Percentiles rank a stretch among this genome's conserved stretches.
These are phyloP conservation scores for Nicotiana sylvestris DNA, from an alignment of 257 asterid species.

Conservation along the genomic window DNA sequence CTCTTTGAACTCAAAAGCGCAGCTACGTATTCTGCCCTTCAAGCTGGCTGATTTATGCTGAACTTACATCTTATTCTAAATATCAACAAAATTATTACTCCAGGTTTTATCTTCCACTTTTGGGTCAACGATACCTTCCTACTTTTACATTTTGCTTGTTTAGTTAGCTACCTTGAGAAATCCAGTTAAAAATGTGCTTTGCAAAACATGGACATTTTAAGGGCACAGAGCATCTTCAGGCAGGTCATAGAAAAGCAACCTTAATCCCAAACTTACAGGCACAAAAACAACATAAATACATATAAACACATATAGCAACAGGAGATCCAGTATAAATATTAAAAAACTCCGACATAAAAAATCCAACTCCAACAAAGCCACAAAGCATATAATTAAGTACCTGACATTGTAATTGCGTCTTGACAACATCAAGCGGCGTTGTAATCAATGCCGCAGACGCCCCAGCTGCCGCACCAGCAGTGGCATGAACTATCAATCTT, in stretches of 20 bases:
- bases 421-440: slow-evolving; percentile 93
- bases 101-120: not conserved
- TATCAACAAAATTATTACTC: not conserved
- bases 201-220: too few relatives aligned
- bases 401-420: slow-evolving; percentile 98
- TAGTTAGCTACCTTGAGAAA: not conserved
- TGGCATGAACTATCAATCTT: slow-evolving; percentile 73
- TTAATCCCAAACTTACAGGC: not conserved
- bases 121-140: too few relatives aligned
- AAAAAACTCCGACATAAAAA: not conserved
- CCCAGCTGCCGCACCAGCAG: slow-evolving; percentile 97
- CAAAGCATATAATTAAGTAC: slow-evolving; percentile 28
- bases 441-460: slow-evolving; percentile 80
- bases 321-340: too few relatives aligned
- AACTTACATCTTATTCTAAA: not conserved
- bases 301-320: too few relatives aligned
- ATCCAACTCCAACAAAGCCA: not conserved
- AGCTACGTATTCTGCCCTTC: not conserved
- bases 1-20: not conserved
- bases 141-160: not conserved
- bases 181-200: not conserved
- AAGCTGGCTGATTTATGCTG: not conserved
- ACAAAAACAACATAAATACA: not conserved
- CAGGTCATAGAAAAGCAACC: too few relatives aligned
- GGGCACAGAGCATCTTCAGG: too few relatives aligned